A percentile compares a stretch with the other conserved stretches of the same genome.
These are phyloP conservation scores for Actinomortierella wolfii DNA, from an alignment of 371 early-diverging fungal genomes.

Conservation along the genomic window DNA sequence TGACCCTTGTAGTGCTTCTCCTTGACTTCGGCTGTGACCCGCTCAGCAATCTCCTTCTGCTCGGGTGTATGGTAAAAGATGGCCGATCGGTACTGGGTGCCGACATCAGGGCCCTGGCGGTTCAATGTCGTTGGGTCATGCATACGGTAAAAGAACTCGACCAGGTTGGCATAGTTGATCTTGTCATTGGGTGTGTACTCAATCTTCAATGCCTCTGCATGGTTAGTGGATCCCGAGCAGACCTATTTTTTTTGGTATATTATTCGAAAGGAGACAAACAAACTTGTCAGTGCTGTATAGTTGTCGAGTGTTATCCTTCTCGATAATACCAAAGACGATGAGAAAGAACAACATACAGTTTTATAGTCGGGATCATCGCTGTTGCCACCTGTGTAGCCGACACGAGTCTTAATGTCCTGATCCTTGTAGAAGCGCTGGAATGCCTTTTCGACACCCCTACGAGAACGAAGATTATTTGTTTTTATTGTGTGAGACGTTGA, in stretches of 20 bases:
- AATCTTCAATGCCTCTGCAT: slow-evolving; percentile 88
- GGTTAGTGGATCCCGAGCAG: slow-evolving; percentile 71
- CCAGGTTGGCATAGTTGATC: slow-evolving; percentile 68
- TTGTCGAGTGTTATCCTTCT: too few relatives aligned
- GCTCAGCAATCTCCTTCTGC: slow-evolving; percentile 79
- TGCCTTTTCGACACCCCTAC: slow-evolving; percentile 88
- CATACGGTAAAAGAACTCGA: slow-evolving; percentile 86
- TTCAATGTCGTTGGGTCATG: slow-evolving; percentile 72
- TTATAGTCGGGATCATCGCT: slow-evolving; percentile 60
- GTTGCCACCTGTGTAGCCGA: slow-evolving; percentile 87
- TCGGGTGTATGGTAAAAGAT: slow-evolving; percentile 80
- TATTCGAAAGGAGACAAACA: too few relatives aligned
- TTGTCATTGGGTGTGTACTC: slow-evolving; percentile 69
- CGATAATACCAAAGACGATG: too few relatives aligned
- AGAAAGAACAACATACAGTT: slow-evolving; percentile 50
- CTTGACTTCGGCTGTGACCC: slow-evolving; percentile 64
- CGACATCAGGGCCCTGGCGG: slow-evolving; percentile 68
- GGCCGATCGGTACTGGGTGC: slow-evolving; percentile 88
- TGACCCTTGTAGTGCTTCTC: slow-evolving; percentile 62
- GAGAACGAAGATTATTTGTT: too few relatives aligned
- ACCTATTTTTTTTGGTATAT: slow-evolving; percentile 59
- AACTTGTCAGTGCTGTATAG: too few relatives aligned
- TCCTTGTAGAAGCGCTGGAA: slow-evolving; percentile 67
- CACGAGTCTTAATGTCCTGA: slow-evolving; percentile 65
- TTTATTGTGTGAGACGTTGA: too few relatives aligned